Evolutionary conservation across 2,329 filamentous ascomycete genomes (phyloP), one percentile per base, ranked within the genome.

Genomic region (Diaporthe nobilis): DNA sequence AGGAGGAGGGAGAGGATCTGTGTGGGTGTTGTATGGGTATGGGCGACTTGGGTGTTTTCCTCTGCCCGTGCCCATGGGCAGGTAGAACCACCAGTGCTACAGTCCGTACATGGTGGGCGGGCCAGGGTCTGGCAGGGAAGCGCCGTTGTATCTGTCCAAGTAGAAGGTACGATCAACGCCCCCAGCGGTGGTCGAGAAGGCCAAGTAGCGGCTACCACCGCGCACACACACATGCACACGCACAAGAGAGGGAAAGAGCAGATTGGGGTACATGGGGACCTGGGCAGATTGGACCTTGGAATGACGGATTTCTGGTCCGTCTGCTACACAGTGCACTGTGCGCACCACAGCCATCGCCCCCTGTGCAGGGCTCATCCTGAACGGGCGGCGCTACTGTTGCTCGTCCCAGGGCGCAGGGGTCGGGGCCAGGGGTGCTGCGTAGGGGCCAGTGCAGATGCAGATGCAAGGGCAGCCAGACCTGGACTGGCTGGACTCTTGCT

Each of bases 271-370:
- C 49, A 70, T 42, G 49, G 65, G 65, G 3, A 8, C 61, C 61
- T 31, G n/a, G 49, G 37, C 49, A 39, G 65, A 53, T 42, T 53
- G 65, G 65, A 55, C 65, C 65, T 70, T 70, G 65, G 49, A 70
- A 70, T 70, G 65, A 70, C 65, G 65, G 65, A 70, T 70, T 70
- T 20, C 49, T 70, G 65, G 65, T 51, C 65, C 65, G 65, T 70
- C 65, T 70, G 65, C 65, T 42, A 70, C 65, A 70, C 65, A 70
- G 65, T 70, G 65, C 65, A 55, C 65, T 70, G 65, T 70, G 65
- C 65, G 49, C 34, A 55, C 31, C 44, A n/a, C 44, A 68, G 42
- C 44, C 65, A 39, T 53, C 3, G 34, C 49, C 65, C 65, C 49
- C 65, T 55, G 49, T 70, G 47, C 65, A 70, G 65, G 65, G 65